Evolutionary conservation across 768 basidiomycete species (phyloP), one percentile per base, ranked within the genome.

Genomic region (Trichaptum fuscoviolaceum): DNA sequence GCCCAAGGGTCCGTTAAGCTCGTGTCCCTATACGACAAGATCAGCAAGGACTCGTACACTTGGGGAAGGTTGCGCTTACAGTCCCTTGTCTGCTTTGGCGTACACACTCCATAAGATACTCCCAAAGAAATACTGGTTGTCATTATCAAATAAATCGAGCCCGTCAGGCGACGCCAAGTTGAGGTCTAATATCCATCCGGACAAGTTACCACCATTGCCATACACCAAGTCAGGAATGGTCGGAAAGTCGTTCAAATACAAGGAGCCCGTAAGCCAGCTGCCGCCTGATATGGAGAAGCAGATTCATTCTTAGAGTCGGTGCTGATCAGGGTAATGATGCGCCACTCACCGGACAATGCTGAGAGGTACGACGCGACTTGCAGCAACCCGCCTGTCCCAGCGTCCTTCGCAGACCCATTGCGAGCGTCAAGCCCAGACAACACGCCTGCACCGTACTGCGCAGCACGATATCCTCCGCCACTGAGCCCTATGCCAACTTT

Each of bases 331-430:
- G 10, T 34, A 20, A 35, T 61, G 0, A 30, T 6, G 58, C 9
- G 23, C 57, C 34, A 72, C 78, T 61, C 66, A 87, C 87, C 88
- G 67, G 88, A 89, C 9, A 92, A 79, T 0, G 85, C 89, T 10
- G 86, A 75, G 57, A 90, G 77, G 76, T 92, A 93, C 2, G 85
- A 87, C 5, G 86, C 76, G n/a, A 88, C 86, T 72, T 91, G 90
- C 62, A 89, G 75, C 17, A 92, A 78, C 1, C 89, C 89, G 1
- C 89, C 89, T 0, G 88, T 87, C 7, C 88, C 88, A 1, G 77
- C 79, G 1, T 77, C 73, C 70, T 85, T 86, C 27, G 87, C 79
- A 18, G 86, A 82, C 1, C 75, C 73, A 66, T 91, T 90, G 52
- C 88, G 78, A 26, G 83, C 83, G 76, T 92, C 89, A 60, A 90